phyloP scores from a whole-genome alignment of 176 grass and related monocot species.

The Tillandsia leiboldiana region DNA sequence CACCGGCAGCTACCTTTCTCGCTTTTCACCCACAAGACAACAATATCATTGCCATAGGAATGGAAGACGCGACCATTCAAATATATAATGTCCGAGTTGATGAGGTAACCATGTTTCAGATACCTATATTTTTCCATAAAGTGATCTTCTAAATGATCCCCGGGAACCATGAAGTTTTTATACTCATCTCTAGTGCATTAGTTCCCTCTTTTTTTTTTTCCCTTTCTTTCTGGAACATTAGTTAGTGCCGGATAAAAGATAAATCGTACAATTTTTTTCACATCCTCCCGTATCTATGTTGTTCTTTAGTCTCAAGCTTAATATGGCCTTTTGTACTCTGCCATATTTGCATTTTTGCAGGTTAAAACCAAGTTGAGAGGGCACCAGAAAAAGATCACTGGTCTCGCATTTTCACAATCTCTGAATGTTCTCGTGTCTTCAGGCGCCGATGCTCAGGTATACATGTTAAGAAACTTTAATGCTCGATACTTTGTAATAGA shows the following conservation, averaged over 20 bases:
- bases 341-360: conserved; percentile 14
- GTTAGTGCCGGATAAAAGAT: neutral
- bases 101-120: conserved; percentile 39
- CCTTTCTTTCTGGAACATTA: neutral
- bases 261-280: neutral
- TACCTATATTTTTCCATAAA: neutral
- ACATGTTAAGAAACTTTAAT: neutral
- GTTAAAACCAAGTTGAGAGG: conserved; percentile 97
- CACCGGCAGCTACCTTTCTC: conserved; percentile 90
- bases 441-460: conserved; percentile 96
- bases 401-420: conserved; percentile 91
- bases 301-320: neutral
- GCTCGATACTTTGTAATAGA: neutral
- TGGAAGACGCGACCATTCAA: conserved; percentile 97
- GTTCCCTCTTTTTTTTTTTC: neutral
- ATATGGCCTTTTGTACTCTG: neutral
- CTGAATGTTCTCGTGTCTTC: conserved; percentile 92
- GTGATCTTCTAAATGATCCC: conserved; percentile 4
- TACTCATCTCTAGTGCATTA: neutral
- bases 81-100: conserved; percentile 99
- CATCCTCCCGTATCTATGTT: neutral
- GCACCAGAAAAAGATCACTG: conserved; percentile 93
- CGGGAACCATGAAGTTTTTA: neutral
- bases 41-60: conserved; percentile 99
- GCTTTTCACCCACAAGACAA: conserved; percentile 99